Conservation (phyloP, 1,284 basidiomycete species). For the Pisolithus thermaeus region DNA sequence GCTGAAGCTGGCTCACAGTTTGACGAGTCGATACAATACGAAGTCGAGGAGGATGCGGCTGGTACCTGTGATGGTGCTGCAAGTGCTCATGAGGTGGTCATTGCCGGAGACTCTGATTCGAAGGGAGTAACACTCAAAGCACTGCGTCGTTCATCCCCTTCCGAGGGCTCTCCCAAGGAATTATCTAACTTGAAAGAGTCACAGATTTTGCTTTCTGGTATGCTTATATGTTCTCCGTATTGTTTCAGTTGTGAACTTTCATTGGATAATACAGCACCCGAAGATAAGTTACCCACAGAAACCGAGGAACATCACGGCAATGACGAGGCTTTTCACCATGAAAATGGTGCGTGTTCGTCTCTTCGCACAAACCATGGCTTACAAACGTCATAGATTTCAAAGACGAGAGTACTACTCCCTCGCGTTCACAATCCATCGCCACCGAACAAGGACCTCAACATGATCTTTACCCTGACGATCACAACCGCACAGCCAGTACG, state of each 20-base stretch:
- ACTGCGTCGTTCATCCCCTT: constrained; percentile 7
- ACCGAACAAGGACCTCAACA: background rate
- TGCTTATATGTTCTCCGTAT: background rate
- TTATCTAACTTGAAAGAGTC: background rate
- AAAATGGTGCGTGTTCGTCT: constrained; percentile 2
- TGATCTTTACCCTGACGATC: background rate
- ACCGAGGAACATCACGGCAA: background rate
- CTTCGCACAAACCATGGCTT: background rate
- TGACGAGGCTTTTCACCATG: background rate
- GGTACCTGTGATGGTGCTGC: constrained; percentile 13
- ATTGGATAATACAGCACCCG: background rate
- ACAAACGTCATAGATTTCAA: constrained; percentile 4
- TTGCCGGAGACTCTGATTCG: constrained; percentile 10
- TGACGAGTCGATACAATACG: constrained; percentile 11
- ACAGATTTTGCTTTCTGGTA: background rate
- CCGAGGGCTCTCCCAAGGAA: background rate
- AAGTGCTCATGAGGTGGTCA: constrained; percentile 14
- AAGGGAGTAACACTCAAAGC: constrained; percentile 5
- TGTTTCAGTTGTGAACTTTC: background rate
- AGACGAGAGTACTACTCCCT: constrained; percentile 9
- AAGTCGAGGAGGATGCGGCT: constrained; percentile 19
- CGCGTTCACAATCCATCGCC: constrained; percentile 2
- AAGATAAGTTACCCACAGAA: background rate
- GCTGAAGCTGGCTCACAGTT: constrained; percentile 6
- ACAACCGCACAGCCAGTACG: background rate